Conservation (phyloP, 140 eudicot genomes). For the Senecio squalidus region DNA sequence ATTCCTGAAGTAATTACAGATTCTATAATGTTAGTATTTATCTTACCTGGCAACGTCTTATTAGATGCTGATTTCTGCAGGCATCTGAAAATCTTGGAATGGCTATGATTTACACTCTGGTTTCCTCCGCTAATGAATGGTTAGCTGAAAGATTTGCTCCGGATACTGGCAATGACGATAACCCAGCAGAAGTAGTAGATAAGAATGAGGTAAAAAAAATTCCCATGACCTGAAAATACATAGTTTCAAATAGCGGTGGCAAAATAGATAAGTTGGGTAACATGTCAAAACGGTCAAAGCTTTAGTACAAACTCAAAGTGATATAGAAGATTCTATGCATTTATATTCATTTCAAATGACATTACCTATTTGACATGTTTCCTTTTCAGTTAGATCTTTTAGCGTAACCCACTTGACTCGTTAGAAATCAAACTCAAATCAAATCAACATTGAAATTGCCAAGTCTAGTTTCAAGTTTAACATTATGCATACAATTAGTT, state of each 20-base stretch:
- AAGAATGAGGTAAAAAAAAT: conserved; percentile 68
- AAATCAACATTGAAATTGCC: too few relatives aligned
- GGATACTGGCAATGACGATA: conserved; percentile 19
- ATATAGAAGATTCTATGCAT: not conserved
- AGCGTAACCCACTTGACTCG: too few relatives aligned
- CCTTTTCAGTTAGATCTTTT: too few relatives aligned
- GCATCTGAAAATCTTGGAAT: conserved; percentile 92
- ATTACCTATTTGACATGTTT: not conserved
- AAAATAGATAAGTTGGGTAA: too few relatives aligned
- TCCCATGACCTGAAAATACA: not conserved
- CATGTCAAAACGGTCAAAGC: not conserved
- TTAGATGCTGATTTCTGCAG: conserved; percentile 28
- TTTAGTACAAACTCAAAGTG: too few relatives aligned
- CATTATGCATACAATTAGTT: not conserved
- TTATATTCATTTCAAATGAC: not conserved
- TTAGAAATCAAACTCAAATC: too few relatives aligned
- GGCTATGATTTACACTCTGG: conserved; percentile 92
- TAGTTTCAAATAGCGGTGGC: not conserved
- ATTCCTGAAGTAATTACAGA: not conserved
- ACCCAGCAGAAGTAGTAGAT: conserved; percentile 37
- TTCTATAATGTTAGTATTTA: not conserved
- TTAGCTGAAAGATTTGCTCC: conserved; percentile 24
- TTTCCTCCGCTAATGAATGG: conserved; percentile 94
- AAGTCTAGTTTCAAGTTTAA: not conserved
- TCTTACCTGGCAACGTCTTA: conserved; percentile 10